phyloP scores from a whole-genome alignment of 176 grass and related monocot genomes.

The Bolboschoenus planiculmis region DNA sequence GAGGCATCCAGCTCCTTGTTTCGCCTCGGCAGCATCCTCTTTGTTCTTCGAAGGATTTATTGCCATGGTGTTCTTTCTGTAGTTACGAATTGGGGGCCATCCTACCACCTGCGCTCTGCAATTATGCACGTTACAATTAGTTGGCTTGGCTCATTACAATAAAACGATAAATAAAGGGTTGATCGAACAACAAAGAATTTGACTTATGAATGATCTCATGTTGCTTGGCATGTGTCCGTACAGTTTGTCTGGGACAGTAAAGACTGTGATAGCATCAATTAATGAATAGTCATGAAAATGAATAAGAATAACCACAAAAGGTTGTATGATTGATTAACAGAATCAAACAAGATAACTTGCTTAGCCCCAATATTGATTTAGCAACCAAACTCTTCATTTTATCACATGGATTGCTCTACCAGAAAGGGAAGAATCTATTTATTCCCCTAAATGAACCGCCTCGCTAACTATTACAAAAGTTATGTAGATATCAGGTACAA shows the following conservation, averaged over 20 bases:
- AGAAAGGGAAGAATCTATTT: neutral
- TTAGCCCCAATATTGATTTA: neutral
- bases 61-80: slow-evolving; percentile 79
- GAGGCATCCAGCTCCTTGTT: slow-evolving; percentile 34
- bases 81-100: slow-evolving; percentile 80
- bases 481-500: neutral
- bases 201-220: neutral
- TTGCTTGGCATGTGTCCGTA: neutral
- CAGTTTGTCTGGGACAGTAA: neutral
- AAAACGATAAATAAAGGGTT: neutral
- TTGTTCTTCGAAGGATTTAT: slow-evolving; percentile 45
- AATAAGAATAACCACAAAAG: neutral
- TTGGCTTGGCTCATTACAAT: neutral
- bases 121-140: neutral
- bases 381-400: neutral
- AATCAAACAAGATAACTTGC: neutral
- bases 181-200: neutral
- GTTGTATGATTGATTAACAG: neutral
- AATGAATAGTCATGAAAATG: neutral
- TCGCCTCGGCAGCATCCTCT: slow-evolving; percentile 26
- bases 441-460: neutral
- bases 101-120: slow-evolving; percentile 74
- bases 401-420: neutral
- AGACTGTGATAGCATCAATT: neutral
- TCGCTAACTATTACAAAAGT: neutral